phyloP scores from a whole-genome alignment of 129 eudicot genomes.

The Arctium minus region DNA sequence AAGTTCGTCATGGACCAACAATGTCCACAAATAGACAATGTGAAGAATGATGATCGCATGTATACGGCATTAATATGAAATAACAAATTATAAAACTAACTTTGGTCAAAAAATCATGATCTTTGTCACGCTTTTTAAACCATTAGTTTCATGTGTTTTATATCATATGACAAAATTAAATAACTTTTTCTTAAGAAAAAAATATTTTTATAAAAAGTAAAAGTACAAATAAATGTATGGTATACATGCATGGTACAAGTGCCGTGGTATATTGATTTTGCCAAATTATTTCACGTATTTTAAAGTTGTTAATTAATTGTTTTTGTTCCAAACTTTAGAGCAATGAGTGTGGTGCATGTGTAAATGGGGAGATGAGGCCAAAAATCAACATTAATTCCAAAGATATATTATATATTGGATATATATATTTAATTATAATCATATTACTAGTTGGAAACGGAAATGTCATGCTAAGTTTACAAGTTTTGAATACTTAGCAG shows the following conservation, averaged over 20 bases:
- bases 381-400: neutral
- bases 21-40: neutral
- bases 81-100: neutral
- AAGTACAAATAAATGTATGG: neutral
- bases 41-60: neutral
- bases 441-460: neutral
- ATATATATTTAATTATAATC: neutral
- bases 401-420: neutral
- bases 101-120: neutral
- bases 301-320: neutral
- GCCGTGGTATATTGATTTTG: neutral
- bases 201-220: neutral
- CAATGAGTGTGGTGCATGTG: slow-evolving; percentile 5
- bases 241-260: neutral
- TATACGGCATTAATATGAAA: neutral
- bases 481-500: neutral
- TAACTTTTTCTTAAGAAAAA: neutral
- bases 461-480: slow-evolving; percentile 1
- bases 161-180: neutral
- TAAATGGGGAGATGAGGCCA: neutral
- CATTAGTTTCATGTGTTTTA: neutral
- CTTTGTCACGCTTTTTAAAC: neutral
- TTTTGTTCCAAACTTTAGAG: neutral
- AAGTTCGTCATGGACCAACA: neutral
- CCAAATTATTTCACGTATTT: neutral